Percentiles rank a stretch among this genome's conserved stretches.
Conservation (phyloP, 345 rosid genomes). For the Syzygium jambos region DNA sequence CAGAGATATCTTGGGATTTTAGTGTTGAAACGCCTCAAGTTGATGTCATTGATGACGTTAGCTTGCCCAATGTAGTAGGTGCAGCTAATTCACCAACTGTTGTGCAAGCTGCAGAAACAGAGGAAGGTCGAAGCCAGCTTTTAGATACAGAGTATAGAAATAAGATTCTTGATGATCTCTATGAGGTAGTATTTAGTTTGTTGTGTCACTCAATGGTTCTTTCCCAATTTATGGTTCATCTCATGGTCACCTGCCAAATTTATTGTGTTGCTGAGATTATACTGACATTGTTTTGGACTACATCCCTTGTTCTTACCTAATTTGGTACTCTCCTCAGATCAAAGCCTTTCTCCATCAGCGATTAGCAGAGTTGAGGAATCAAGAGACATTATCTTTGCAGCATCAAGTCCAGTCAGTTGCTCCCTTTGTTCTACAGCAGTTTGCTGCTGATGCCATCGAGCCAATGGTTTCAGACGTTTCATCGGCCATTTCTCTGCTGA, state of each 20-base stretch:
- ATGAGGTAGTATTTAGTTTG: constrained; percentile 50
- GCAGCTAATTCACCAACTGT: constrained; percentile 23
- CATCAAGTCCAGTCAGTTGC: constrained; percentile 92
- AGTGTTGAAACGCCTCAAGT: constrained; percentile 87
- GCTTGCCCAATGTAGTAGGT: constrained; percentile 19
- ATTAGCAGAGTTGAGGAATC: constrained; percentile 58
- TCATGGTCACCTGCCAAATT: background rate
- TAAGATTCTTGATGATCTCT: constrained; percentile 84
- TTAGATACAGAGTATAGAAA: constrained; percentile 85
- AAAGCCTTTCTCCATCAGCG: constrained; percentile 85
- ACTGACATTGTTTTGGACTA: background rate
- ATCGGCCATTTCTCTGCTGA: constrained; percentile 58
- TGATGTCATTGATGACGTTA: constrained; percentile 46
- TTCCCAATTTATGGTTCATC: background rate
- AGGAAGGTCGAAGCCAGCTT: constrained; percentile 67
- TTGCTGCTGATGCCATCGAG: constrained; percentile 67
- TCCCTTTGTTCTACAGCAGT: constrained; percentile 87
- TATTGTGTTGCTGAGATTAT: background rate
- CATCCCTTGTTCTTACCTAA: background rate
- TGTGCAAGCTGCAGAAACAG: constrained; percentile 27
- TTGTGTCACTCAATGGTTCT: background rate
- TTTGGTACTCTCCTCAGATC: constrained; percentile 31
- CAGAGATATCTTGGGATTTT: constrained; percentile 86
- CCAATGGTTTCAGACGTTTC: constrained; percentile 60
- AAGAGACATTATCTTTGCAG: constrained; percentile 76